Evolutionary conservation across 345 rosid genomes (phyloP).

Genomic region (Brassica napus): Da-Ae NC_063435.1:5088001-5088500

Average conservation of each 20-base stretch:
- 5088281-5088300: slow-evolving; percentile 14
- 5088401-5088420: slow-evolving; percentile 54
- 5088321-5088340: slow-evolving; percentile 28
- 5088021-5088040: slow-evolving; percentile 24
- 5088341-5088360: slow-evolving; percentile 41
- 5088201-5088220: slow-evolving; percentile 34
- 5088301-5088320: slow-evolving; percentile 32
- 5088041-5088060: slow-evolving; percentile 42
- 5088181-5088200: slow-evolving; percentile 21
- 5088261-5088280: slow-evolving; percentile 35
- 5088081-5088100: slow-evolving; percentile 50
- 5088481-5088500: slow-evolving; percentile 37
- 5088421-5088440: slow-evolving; percentile 62
- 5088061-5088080: slow-evolving; percentile 29
- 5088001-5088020: neutral
- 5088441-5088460: slow-evolving; percentile 35
- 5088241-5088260: slow-evolving; percentile 26
- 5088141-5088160: slow-evolving; percentile 26
- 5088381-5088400: slow-evolving; percentile 32
- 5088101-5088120: slow-evolving; percentile 49
- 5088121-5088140: slow-evolving; percentile 36
- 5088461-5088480: slow-evolving; percentile 33
- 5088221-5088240: slow-evolving; percentile 21
- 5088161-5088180: slow-evolving; percentile 29
- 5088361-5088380: slow-evolving; percentile 18